phyloP scores from a whole-genome alignment of 2,329 filamentous ascomycete genomes.

The Huntiella decipiens region DNA sequence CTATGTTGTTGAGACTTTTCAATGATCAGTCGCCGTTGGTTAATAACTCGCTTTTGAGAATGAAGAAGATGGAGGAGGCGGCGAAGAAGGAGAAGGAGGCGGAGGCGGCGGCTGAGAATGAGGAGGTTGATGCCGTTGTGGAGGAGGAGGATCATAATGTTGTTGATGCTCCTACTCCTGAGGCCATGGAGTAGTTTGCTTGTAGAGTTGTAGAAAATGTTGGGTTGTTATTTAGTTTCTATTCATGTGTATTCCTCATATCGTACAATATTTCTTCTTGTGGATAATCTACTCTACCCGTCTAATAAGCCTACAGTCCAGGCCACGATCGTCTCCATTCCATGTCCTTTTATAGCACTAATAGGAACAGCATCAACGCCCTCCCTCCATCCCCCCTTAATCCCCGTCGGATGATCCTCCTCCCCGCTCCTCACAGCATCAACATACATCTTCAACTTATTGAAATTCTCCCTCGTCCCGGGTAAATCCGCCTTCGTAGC shows the following conservation, averaged over 20 bases:
- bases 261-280: background rate
- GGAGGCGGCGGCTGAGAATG: constrained; percentile 10
- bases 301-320: constrained; percentile 53
- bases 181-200: constrained; percentile 13
- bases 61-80: constrained; percentile 19
- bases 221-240: background rate
- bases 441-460: constrained; percentile 50
- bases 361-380: constrained; percentile 60
- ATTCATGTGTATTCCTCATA: background rate
- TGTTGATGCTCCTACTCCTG: constrained; percentile 22
- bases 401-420: constrained; percentile 53
- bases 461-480: constrained; percentile 61
- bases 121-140: constrained; percentile 11
- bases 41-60: constrained; percentile 41
- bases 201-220: background rate
- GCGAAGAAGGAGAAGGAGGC: constrained; percentile 18
- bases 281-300: constrained; percentile 16
- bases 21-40: constrained; percentile 75
- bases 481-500: constrained; percentile 81
- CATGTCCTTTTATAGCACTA: constrained; percentile 74
- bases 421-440: constrained; percentile 41
- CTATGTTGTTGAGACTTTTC: constrained; percentile 79
- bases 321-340: constrained; percentile 55
- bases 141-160: constrained; percentile 17
- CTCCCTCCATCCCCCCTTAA: constrained; percentile 36